phyloP scores from a whole-genome alignment of 495 filamentous ascomycete species.

The Ramalina intermedia region DNA sequence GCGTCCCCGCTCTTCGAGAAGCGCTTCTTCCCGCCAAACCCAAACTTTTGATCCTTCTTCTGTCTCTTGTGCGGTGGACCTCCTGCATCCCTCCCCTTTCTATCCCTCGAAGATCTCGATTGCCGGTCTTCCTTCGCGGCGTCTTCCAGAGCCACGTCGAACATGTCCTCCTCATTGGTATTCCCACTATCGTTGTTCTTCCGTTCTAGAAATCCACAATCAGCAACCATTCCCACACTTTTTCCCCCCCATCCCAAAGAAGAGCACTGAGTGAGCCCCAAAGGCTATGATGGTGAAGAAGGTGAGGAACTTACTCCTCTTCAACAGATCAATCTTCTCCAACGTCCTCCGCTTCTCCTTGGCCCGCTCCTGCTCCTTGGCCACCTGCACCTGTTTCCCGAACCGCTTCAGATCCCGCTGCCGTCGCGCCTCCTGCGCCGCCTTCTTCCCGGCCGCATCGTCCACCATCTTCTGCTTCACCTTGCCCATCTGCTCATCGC shows the following conservation, averaged over 20 bases:
- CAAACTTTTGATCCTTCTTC: constrained; percentile 87
- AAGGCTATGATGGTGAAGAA: constrained; percentile 1
- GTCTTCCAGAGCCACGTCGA: constrained; percentile 86
- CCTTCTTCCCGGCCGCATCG: constrained; percentile 84
- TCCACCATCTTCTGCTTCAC: constrained; percentile 89
- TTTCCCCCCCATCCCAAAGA: neutral
- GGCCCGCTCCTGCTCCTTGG: constrained; percentile 81
- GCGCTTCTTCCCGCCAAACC: constrained; percentile 89
- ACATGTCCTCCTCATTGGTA: constrained; percentile 73
- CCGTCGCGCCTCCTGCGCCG: constrained; percentile 75
- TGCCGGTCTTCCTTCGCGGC: constrained; percentile 38
- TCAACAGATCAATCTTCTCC: constrained; percentile 84
- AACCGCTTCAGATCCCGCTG: constrained; percentile 97
- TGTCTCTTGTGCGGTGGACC: constrained; percentile 50
- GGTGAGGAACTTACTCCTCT: constrained; percentile 58
- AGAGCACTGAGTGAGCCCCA: neutral
- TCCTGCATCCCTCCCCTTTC: constrained; percentile 8
- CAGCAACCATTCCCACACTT: constrained; percentile 12
- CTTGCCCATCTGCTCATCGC: constrained; percentile 93
- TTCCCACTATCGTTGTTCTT: constrained; percentile 51
- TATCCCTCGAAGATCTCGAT: constrained; percentile 11
- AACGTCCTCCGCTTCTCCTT: constrained; percentile 82
- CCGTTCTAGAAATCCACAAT: constrained; percentile 47
- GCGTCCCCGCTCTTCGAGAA: constrained; percentile 81
- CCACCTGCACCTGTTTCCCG: constrained; percentile 95